A percentile compares a stretch with the other conserved stretches of the same genome.
Evolutionary conservation across 73 alveolate species (phyloP).

Genomic region (Symbiodinium pilosum): DNA sequence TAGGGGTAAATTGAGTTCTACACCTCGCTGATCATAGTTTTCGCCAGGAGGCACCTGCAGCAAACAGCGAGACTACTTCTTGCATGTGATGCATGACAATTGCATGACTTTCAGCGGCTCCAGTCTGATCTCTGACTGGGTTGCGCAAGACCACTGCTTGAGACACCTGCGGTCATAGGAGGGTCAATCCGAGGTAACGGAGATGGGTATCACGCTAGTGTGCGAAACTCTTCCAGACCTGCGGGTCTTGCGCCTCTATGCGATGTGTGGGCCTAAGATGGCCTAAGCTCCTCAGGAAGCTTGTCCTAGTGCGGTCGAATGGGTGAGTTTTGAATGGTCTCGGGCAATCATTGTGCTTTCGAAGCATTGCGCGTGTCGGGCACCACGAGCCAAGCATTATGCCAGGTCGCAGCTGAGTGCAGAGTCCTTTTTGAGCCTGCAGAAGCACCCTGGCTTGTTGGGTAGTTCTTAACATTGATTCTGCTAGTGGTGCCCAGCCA

Average conservation of each 20-base stretch:
- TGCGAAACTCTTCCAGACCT: constrained; percentile 62
- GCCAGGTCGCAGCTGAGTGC: constrained; percentile 15
- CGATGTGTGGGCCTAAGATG: constrained; percentile 3
- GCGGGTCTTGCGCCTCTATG: constrained; percentile 62
- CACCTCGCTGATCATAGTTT: too few species aligned
- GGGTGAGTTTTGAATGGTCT: too few species aligned
- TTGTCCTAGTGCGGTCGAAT: too few species aligned
- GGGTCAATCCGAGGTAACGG: constrained; percentile 21
- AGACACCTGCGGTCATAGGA: too few species aligned
- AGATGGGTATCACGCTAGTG: constrained; percentile 34
- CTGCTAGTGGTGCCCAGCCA: too few species aligned
- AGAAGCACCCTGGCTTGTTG: not conserved
- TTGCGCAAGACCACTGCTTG: too few species aligned
- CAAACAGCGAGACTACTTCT: not conserved
- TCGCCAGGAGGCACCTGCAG: not conserved
- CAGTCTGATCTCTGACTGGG: not conserved
- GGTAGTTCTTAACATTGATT: not conserved
- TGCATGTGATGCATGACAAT: not conserved
- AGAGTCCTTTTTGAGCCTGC: not conserved
- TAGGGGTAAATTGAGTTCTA: too few species aligned
- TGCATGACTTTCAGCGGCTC: not conserved
- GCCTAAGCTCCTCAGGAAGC: too few species aligned
- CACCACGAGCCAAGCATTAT: too few species aligned
- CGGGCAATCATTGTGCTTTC: too few species aligned
- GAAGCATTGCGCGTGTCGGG: too few species aligned